phyloP scores from a whole-genome alignment of 345 rosid species.

The Excoecaria agallocha region DNA sequence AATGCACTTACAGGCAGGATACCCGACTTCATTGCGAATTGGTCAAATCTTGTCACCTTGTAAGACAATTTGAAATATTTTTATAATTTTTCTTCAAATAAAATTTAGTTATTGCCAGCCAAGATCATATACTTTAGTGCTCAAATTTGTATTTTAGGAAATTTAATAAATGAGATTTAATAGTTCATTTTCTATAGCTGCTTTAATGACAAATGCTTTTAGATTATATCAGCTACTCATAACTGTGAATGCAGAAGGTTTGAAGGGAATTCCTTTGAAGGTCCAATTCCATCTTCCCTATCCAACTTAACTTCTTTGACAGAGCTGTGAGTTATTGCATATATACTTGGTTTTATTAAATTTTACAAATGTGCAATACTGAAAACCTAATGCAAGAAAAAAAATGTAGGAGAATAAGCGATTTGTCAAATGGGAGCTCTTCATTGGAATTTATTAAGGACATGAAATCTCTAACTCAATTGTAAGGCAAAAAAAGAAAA shows the following conservation, averaged over 20 bases:
- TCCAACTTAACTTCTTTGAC: conserved; percentile 45
- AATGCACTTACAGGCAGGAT: conserved; percentile 54
- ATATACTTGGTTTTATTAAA: neutral
- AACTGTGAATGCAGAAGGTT: conserved; percentile 49
- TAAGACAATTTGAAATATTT: conserved; percentile 26
- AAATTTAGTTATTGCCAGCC: neutral
- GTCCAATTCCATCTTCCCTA: conserved; percentile 64
- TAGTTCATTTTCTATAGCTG: neutral
- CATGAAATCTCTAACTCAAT: conserved; percentile 41
- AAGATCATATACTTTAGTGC: neutral
- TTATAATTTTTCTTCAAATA: neutral
- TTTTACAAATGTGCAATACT: neutral
- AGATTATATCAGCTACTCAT: conserved; percentile 10
- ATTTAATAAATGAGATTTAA: neutral
- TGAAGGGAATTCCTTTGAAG: conserved; percentile 61
- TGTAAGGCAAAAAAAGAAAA: conserved; percentile 38
- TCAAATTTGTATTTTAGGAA: neutral
- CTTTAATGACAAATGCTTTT: neutral
- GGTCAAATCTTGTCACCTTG: conserved; percentile 50
- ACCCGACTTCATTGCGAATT: conserved; percentile 69
- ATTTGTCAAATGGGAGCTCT: conserved; percentile 52
- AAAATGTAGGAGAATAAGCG: conserved; percentile 61
- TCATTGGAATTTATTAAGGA: conserved; percentile 47
- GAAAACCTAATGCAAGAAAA: conserved; percentile 10
- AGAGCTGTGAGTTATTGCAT: conserved; percentile 47